These are phyloP conservation scores for Gardenia jasminoides DNA, from an alignment of 257 asterid genomes.

Conservation along the genomic window DNA sequence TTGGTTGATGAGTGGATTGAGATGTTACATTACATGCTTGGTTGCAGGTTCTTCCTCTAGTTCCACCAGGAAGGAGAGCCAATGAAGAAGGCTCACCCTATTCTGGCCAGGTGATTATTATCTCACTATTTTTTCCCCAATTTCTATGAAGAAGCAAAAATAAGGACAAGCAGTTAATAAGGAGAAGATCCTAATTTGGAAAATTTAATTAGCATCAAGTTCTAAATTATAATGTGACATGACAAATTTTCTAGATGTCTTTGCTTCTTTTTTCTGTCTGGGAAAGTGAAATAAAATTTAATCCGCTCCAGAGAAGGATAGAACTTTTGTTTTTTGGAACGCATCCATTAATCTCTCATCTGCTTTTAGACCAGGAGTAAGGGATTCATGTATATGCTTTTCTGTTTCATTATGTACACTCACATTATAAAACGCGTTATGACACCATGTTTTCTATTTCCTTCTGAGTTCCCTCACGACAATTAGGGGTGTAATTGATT, in stretches of 20 bases:
- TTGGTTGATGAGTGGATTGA: background rate
- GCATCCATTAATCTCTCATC: background rate
- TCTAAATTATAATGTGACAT: background rate
- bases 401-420: background rate
- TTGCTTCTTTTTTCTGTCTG: background rate
- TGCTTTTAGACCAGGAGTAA: background rate
- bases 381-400: background rate
- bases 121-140: background rate
- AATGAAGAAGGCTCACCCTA: conserved; percentile 94
- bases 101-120: conserved; percentile 76
- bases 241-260: background rate
- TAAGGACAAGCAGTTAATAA: background rate
- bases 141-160: background rate
- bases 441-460: background rate
- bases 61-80: conserved; percentile 92
- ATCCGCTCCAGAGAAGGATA: background rate
- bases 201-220: background rate
- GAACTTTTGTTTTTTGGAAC: background rate
- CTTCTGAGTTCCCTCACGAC: too few relatives aligned
- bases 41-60: conserved; percentile 96
- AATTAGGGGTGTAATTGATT: too few relatives aligned
- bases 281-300: background rate
- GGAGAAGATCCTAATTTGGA: too few relatives aligned
- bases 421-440: background rate
- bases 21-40: background rate